Conservation (phyloP, 192 early-diverging fungal genomes). For the Pilobolus umbonatus region DNA sequence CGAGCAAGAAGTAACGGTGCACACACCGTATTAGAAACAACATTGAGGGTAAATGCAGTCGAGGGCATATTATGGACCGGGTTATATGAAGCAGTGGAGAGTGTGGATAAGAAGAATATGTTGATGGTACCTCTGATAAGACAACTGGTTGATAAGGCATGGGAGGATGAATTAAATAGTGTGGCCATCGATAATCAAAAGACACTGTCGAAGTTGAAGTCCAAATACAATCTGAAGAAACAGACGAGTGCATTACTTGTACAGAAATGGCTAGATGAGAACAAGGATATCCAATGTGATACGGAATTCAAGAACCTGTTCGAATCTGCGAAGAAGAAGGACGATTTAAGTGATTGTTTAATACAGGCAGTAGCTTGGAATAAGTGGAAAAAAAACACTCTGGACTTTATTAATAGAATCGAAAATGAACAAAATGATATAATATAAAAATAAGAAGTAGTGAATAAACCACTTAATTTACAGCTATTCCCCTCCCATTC, state of each 20-base stretch:
- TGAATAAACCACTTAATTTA: too few species aligned
- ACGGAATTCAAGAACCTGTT: conserved; percentile 23
- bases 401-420: conserved; percentile 2
- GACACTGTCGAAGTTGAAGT: neutral
- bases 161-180: neutral
- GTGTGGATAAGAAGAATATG: neutral
- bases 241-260: conserved; percentile 18
- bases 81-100: conserved; percentile 1
- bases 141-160: conserved; percentile 14
- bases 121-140: conserved; percentile 13
- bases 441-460: neutral
- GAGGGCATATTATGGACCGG: conserved; percentile 43
- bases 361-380: conserved; percentile 46
- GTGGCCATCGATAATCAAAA: neutral
- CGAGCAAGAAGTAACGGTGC: conserved; percentile 35
- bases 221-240: conserved; percentile 24
- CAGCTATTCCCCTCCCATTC: conserved; percentile 4
- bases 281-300: conserved; percentile 7
- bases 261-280: conserved; percentile 20
- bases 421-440: neutral
- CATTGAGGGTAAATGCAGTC: conserved; percentile 36
- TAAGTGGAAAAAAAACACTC: conserved; percentile 36
- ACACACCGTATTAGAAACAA: conserved; percentile 31
- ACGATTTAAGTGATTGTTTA: conserved; percentile 47
- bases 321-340: conserved; percentile 35